Base-by-base conservation (phyloP, 768 basidiomycete species). In the Panaeolus papilionaceus region DNA sequence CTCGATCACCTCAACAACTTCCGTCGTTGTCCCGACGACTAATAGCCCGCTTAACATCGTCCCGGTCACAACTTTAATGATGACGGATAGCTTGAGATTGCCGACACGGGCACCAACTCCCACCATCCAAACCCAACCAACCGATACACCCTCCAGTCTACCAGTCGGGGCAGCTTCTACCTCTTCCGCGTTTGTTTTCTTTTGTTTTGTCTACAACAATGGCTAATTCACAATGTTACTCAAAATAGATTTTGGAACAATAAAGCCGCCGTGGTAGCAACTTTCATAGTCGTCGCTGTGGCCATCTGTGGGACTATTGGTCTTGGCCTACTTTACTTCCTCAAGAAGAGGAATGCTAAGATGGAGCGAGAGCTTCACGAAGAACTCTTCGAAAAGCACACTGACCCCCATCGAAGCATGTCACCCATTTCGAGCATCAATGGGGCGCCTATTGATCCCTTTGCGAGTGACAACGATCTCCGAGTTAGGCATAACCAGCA, bases 241-340 rank as follows among this genome's bases (percentile, higher is more conserved):
- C 28, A 20, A 38, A 42, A 62, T 44, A 82, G 80, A n/a, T 80
- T 82, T 65, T 80, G 75, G 77, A 68, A 72, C 18, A 80, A 80
- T 66, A 81, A 79, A 70, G 76, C 71, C n/a, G 78, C 78, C 11
- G 77, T 82, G 16, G 78, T 78, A 4, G 80, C 76, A 23, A 78
- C 75, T 20, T 82, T 80, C 64, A 74, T 76, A 12, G 70, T 78
- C 20, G 73, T 77, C 28, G 66, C 75, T 61, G 67, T 82, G 62
- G 68, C 79, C 33, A 49, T 72, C 16, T 39, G 78, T 45, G 79
- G 72, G 10, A 45, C 74, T 8, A 40, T 72, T 26, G 71, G 73
- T n/a, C 71, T 75, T 16, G 66, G 75, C 42, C n/a, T 76, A 18
- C 69, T 78, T 33, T 66, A 70, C 23, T 69, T 68, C 26, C 23